Percentiles rank a stretch among this genome's conserved stretches.
phyloP scores from a whole-genome alignment of 352 stramenopile species.

The Phytophthora cryptogea region DNA sequence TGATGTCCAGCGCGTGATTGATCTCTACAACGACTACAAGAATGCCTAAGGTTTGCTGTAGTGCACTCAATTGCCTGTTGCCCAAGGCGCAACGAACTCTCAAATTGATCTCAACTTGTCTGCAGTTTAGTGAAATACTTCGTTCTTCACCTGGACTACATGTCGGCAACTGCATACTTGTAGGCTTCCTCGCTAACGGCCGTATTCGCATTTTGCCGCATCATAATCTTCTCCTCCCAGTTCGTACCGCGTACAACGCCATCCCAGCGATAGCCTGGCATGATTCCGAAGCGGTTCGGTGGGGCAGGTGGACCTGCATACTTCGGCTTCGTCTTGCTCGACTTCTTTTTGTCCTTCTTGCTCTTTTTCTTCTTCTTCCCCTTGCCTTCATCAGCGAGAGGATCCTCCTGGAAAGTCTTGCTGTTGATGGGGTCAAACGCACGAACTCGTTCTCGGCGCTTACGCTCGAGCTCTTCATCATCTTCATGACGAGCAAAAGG shows the following conservation, averaged over 20 bases:
- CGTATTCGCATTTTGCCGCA: constrained; percentile 67
- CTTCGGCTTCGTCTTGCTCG: constrained; percentile 49
- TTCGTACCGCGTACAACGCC: constrained; percentile 96
- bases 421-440: constrained; percentile 83
- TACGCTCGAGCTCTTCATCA: constrained; percentile 70
- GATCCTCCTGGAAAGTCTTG: constrained; percentile 73
- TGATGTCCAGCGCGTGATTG: constrained; percentile 82
- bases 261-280: constrained; percentile 98
- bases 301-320: constrained; percentile 76
- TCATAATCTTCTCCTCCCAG: constrained; percentile 95
- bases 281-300: constrained; percentile 89
- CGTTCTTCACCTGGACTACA: constrained; percentile 43
- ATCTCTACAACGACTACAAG: constrained; percentile 68
- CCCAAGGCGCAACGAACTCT: too few relatives aligned
- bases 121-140: too few relatives aligned
- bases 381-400: constrained; percentile 34
- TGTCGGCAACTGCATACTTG: constrained; percentile 80
- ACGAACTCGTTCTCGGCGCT: constrained; percentile 58
- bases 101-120: too few relatives aligned
- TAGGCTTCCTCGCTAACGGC: constrained; percentile 78
- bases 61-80: too few relatives aligned
- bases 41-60: too few relatives aligned
- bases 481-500: constrained; percentile 75
- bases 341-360: constrained; percentile 51
- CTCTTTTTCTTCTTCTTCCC: constrained; percentile 39